Percentiles rank a stretch among this genome's conserved stretches.
phyloP scores from a whole-genome alignment of 1,284 basidiomycete species.

The Malassezia sp. region DNA sequence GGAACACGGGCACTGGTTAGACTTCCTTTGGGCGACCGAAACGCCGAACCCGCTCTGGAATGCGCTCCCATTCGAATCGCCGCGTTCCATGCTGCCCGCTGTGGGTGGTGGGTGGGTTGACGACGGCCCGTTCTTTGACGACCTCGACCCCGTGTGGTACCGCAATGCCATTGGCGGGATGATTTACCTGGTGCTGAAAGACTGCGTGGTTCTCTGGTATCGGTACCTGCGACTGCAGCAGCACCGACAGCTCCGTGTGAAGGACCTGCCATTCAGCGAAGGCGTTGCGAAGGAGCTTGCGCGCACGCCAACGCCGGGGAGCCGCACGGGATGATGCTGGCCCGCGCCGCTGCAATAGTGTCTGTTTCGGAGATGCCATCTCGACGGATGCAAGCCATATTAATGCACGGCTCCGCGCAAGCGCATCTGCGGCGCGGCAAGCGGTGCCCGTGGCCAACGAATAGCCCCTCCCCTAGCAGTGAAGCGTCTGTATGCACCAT shows the following conservation, averaged over 20 bases:
- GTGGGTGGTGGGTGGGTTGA: neutral
- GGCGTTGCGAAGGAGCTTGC: constrained; percentile 24
- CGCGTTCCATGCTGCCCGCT: too few species aligned
- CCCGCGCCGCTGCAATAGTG: neutral
- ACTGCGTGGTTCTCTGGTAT: constrained; percentile 24
- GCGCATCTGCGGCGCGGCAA: too few species aligned
- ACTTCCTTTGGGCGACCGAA: neutral
- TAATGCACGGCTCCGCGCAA: neutral
- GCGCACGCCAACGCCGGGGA: too few species aligned
- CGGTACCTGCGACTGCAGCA: constrained; percentile 27
- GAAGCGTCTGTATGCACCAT: too few species aligned
- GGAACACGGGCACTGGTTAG: constrained; percentile 2
- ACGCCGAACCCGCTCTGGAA: neutral
- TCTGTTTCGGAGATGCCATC: too few species aligned
- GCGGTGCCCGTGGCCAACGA: too few species aligned
- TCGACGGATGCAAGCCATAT: constrained; percentile 1
- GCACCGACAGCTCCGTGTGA: constrained; percentile 20
- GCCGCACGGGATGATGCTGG: constrained; percentile 1
- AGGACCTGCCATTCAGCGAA: constrained; percentile 30
- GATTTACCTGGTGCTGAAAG: constrained; percentile 32
- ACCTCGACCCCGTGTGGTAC: constrained; percentile 39
- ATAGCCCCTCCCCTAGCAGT: too few species aligned
- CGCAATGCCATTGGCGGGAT: constrained; percentile 33
- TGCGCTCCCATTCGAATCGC: too few species aligned
- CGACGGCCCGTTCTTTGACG: constrained; percentile 17